Conservation (phyloP, 163 green algal genomes). For the Scenedesmus sp. region DNA sequence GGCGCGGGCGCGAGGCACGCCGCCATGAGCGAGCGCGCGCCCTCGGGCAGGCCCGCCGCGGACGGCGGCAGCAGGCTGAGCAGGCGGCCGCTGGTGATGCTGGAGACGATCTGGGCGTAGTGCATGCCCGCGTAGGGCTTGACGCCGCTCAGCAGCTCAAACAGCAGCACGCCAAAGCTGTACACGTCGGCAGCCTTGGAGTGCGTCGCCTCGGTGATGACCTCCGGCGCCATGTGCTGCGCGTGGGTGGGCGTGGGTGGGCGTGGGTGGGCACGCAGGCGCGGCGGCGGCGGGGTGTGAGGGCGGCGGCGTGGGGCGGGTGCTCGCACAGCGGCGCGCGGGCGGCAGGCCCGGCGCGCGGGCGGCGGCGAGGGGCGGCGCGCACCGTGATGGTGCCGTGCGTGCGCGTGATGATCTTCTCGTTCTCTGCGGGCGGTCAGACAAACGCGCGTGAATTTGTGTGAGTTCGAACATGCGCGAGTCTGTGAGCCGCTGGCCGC, state of each 20-base stretch:
- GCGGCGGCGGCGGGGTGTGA: no score
- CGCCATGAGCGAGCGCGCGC: slow-evolving; percentile 5
- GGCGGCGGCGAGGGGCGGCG: no score
- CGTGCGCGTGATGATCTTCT: slow-evolving; percentile 45
- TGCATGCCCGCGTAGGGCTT: slow-evolving; percentile 48
- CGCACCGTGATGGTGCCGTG: slow-evolving; percentile 48
- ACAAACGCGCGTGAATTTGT: no score
- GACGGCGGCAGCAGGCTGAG: slow-evolving; percentile 22
- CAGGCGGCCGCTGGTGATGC: slow-evolving; percentile 40
- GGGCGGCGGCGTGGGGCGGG: no score
- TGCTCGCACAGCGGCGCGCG: no score
- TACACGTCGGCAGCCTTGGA: slow-evolving; percentile 56
- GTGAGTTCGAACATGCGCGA: no score
- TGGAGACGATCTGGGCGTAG: slow-evolving; percentile 45
- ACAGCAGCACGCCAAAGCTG: slow-evolving; percentile 58
- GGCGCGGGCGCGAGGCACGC: slow-evolving; percentile 18
- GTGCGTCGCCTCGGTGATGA: slow-evolving; percentile 42
- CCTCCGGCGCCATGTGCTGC: background rate
- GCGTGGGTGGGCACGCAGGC: no score
- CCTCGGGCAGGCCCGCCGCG: background rate
- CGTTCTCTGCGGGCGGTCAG: no score
- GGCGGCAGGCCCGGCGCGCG: no score
- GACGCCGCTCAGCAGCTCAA: slow-evolving; percentile 58
- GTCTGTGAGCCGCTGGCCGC: no score
- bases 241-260: no score